Conservation (phyloP, 139 green algal genomes). For the Tetraselmis chui region DNA sequence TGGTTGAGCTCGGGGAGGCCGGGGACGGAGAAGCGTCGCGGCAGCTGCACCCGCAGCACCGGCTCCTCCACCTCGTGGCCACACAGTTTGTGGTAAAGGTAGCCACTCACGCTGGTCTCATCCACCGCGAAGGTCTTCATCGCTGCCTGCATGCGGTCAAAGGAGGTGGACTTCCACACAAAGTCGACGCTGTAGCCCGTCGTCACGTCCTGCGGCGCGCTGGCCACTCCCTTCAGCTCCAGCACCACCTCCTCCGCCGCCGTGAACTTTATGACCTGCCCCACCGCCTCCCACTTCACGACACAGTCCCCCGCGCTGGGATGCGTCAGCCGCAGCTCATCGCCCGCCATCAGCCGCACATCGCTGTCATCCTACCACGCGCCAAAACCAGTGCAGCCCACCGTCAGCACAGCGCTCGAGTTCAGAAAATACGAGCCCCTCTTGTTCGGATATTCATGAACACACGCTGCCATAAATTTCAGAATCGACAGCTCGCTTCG, state of each 20-base stretch:
- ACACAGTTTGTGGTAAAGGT: slow-evolving; percentile 70
- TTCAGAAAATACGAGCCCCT: too few species aligned
- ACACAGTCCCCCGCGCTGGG: slow-evolving; percentile 36
- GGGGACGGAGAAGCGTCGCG: slow-evolving; percentile 59
- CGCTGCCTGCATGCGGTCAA: slow-evolving; percentile 86
- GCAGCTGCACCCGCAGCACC: slow-evolving; percentile 38
- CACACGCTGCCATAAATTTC: too few species aligned
- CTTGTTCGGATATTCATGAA: too few species aligned
- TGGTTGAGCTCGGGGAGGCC: slow-evolving; percentile 92
- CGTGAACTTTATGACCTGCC: slow-evolving; percentile 70
- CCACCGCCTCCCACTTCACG: slow-evolving; percentile 60
- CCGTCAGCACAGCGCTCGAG: too few species aligned
- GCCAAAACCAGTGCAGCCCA: background rate
- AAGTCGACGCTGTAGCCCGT: slow-evolving; percentile 84
- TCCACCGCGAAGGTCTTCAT: slow-evolving; percentile 84
- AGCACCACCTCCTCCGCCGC: slow-evolving; percentile 73
- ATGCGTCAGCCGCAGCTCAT: slow-evolving; percentile 88
- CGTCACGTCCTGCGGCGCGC: slow-evolving; percentile 61
- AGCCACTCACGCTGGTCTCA: slow-evolving; percentile 68
- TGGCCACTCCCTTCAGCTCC: slow-evolving; percentile 55
- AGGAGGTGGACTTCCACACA: slow-evolving; percentile 87
- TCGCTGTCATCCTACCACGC: slow-evolving; percentile 52
- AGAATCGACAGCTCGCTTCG: too few species aligned
- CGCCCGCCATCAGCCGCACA: slow-evolving; percentile 65
- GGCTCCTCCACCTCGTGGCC: slow-evolving; percentile 69